Conservation (phyloP, 257 asterid species). For the Hygrophila difformis region DNA sequence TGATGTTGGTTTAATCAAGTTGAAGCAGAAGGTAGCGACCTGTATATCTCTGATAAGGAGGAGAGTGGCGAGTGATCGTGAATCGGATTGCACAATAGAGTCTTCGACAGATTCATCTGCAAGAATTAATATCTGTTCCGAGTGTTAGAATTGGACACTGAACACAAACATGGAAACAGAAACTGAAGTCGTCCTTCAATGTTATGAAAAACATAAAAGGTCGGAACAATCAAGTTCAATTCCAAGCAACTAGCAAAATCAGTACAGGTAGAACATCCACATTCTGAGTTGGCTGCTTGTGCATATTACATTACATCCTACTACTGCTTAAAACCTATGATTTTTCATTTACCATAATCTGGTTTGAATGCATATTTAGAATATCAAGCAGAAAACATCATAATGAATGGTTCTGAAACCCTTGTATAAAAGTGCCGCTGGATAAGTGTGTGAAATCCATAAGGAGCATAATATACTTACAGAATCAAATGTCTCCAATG, state of each 20-base stretch:
- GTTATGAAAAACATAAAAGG: not conserved
- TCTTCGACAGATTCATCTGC: slow-evolving; percentile 98
- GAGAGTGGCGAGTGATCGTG: slow-evolving; percentile 94
- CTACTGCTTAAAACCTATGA: too few species aligned
- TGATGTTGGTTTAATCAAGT: too few species aligned
- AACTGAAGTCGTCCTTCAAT: not conserved
- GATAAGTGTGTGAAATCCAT: slow-evolving; percentile 11
- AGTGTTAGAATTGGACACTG: slow-evolving; percentile 58
- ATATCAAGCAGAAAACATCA: not conserved
- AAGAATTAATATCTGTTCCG: slow-evolving; percentile 84
- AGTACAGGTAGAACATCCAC: not conserved
- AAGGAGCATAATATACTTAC: slow-evolving; percentile 44
- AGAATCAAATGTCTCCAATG: slow-evolving; percentile 93
- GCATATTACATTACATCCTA: too few species aligned
- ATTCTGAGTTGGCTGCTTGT: not conserved
- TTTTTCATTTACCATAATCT: not conserved
- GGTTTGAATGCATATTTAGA: not conserved
- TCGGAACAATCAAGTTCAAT: slow-evolving; percentile 6
- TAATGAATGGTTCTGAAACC: too few species aligned
- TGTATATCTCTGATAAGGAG: slow-evolving; percentile 96
- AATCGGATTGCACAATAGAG: slow-evolving; percentile 90
- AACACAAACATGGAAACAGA: slow-evolving; percentile 6
- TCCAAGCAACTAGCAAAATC: slow-evolving; percentile 4
- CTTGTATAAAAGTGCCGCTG: too few species aligned
- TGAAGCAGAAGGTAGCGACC: slow-evolving; percentile 34